phyloP scores from a whole-genome alignment of 331 rosid genomes.

The Ulmus americana region DNA sequence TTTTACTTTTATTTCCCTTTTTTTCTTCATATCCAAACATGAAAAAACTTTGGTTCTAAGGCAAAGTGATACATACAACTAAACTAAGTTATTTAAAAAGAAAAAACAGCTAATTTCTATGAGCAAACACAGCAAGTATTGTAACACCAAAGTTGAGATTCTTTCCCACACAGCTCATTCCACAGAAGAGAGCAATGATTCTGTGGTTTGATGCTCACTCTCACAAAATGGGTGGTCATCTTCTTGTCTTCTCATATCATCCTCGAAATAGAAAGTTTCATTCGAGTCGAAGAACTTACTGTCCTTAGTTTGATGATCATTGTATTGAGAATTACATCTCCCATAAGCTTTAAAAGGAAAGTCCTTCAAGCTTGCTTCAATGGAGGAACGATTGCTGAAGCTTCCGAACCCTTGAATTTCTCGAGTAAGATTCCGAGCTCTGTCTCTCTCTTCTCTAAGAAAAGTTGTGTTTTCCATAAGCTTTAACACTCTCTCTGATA shows the following conservation, averaged over 20 bases:
- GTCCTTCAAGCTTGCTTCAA: slow-evolving; percentile 23
- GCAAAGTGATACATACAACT: too few species aligned
- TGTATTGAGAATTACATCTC: slow-evolving; percentile 35
- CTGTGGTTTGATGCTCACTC: slow-evolving; percentile 22
- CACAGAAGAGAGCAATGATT: slow-evolving; percentile 37
- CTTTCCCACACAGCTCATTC: slow-evolving; percentile 1
- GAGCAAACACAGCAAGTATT: too few species aligned
- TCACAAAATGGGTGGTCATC: slow-evolving; percentile 44
- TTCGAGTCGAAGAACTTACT: neutral
- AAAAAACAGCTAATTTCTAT: too few species aligned
- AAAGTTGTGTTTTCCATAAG: slow-evolving; percentile 36
- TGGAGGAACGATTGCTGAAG: slow-evolving; percentile 27
- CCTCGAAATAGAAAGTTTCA: slow-evolving; percentile 3
- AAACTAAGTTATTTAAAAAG: too few species aligned
- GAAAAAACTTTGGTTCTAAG: too few species aligned
- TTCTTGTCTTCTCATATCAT: slow-evolving; percentile 8
- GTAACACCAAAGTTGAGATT: neutral
- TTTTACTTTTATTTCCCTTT: too few species aligned
- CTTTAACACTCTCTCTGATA: slow-evolving; percentile 41
- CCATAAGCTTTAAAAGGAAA: slow-evolving; percentile 24
- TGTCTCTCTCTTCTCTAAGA: slow-evolving; percentile 45
- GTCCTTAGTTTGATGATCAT: slow-evolving; percentile 9
- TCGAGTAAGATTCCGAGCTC: slow-evolving; percentile 38
- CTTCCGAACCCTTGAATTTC: slow-evolving; percentile 77
- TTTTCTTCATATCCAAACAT: too few species aligned